phyloP scores from a whole-genome alignment of 2,329 filamentous ascomycete species.

The Sporothrix phasma region DNA sequence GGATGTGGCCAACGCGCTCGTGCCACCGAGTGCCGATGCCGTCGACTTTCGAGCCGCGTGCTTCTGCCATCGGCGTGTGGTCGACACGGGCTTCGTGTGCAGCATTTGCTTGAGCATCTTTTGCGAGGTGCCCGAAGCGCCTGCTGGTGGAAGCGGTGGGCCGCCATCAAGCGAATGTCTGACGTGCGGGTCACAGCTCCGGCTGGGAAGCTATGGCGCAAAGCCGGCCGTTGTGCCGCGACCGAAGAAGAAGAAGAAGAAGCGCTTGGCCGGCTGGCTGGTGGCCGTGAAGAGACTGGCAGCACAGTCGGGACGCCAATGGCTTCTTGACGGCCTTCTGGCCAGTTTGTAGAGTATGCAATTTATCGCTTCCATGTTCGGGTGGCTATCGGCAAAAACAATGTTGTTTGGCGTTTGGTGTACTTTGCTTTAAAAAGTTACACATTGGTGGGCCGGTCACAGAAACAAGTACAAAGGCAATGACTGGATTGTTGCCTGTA shows the following conservation, averaged over 20 bases:
- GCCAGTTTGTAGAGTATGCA: too few species aligned
- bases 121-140: conserved; percentile 47
- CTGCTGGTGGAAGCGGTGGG: background rate
- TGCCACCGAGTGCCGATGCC: conserved; percentile 70
- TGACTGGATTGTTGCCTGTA: too few species aligned
- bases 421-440: background rate
- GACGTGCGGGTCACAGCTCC: conserved; percentile 69
- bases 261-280: conserved; percentile 38
- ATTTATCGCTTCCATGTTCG: background rate
- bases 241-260: conserved; percentile 70
- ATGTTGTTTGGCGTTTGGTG: background rate
- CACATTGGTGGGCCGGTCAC: background rate
- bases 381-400: too few species aligned
- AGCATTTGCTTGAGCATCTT: conserved; percentile 95
- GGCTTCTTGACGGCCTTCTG: background rate
- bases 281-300: conserved; percentile 44
- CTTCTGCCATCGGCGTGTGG: conserved; percentile 86
- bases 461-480: background rate
- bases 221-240: conserved; percentile 66
- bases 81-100: conserved; percentile 91
- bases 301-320: conserved; percentile 50
- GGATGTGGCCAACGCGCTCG: conserved; percentile 35
- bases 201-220: conserved; percentile 64
- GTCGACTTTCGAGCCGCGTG: conserved; percentile 98
- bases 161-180: conserved; percentile 54